Evolutionary conservation across 78 protist genomes (phyloP).

Genomic region (Dictyostelium capitatum): DNA sequence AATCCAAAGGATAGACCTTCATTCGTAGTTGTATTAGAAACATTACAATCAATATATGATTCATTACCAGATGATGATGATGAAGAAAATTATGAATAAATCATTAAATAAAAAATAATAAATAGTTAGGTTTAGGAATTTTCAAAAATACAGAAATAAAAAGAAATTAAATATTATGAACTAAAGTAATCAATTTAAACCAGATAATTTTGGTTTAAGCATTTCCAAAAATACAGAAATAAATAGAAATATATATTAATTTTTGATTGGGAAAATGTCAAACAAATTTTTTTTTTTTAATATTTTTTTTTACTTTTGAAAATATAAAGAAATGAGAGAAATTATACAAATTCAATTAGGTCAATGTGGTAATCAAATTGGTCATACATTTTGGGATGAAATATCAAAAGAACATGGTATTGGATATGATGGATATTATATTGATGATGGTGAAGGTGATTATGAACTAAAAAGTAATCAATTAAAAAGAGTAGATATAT

Average conservation of each 20-base stretch:
- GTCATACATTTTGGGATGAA: slow-evolving; percentile 93
- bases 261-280: no score
- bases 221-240: no score
- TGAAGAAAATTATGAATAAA: background rate
- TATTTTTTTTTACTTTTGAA: no score
- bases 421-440: slow-evolving; percentile 92
- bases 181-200: no score
- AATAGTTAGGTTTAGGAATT: no score
- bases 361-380: slow-evolving; percentile 99
- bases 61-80: slow-evolving; percentile 66
- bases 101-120: no score
- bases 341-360: slow-evolving; percentile 98
- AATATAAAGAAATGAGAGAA: slow-evolving; percentile 93
- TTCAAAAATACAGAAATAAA: no score
- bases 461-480: slow-evolving; percentile 95
- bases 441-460: slow-evolving; percentile 93
- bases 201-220: no score
- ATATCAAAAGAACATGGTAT: slow-evolving; percentile 98
- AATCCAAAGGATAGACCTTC: slow-evolving; percentile 71
- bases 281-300: no score
- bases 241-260: no score
- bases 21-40: slow-evolving; percentile 34
- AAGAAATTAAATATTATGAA: no score
- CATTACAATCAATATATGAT: slow-evolving; percentile 33
- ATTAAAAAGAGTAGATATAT: slow-evolving; percentile 98